These are phyloP conservation scores for Trichoderma orchidacearum DNA, from an alignment of 495 filamentous ascomycete species.

Conservation along the genomic window DNA sequence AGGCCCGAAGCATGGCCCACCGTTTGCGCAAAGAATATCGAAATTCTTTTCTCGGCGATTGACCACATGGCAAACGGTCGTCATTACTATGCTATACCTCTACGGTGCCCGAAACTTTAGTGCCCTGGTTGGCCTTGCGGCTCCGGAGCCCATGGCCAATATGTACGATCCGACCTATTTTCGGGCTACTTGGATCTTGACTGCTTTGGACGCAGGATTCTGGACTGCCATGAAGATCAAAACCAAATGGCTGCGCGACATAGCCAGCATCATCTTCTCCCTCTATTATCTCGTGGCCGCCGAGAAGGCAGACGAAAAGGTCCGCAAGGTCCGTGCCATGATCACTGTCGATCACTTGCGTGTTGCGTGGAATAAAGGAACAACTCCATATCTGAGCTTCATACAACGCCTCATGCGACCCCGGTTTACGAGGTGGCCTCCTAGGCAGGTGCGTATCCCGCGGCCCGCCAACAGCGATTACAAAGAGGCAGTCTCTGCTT, in stretches of 20 bases:
- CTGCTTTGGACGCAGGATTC: slow-evolving; percentile 88
- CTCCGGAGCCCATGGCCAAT: slow-evolving; percentile 85
- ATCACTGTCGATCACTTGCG: slow-evolving; percentile 86
- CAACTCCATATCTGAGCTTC: slow-evolving; percentile 62
- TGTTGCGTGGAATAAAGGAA: slow-evolving; percentile 90
- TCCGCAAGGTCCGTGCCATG: slow-evolving; percentile 73
- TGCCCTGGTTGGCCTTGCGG: slow-evolving; percentile 80
- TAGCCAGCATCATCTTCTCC: slow-evolving; percentile 69
- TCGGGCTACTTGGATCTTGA: slow-evolving; percentile 93
- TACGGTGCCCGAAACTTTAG: slow-evolving; percentile 87
- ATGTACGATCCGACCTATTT: slow-evolving; percentile 93
- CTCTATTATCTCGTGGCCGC: slow-evolving; percentile 85
- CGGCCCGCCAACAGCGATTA: slow-evolving; percentile 67
- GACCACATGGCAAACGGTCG: slow-evolving; percentile 79
- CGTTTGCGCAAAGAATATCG: slow-evolving; percentile 26
- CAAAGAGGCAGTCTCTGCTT: slow-evolving; percentile 67
- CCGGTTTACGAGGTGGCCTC: slow-evolving; percentile 61
- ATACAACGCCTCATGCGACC: slow-evolving; percentile 60
- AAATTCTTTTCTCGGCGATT: slow-evolving; percentile 57
- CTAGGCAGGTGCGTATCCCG: slow-evolving; percentile 70
- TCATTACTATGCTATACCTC: slow-evolving; percentile 79
- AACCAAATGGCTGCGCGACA: slow-evolving; percentile 67
- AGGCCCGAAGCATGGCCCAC: slow-evolving; percentile 81
- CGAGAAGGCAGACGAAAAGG: slow-evolving; percentile 92
- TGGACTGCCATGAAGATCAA: slow-evolving; percentile 95